Evolutionary conservation across 2,329 filamentous ascomycete genomes (phyloP).

Genomic region (Setomelanomma holmii): DNA sequence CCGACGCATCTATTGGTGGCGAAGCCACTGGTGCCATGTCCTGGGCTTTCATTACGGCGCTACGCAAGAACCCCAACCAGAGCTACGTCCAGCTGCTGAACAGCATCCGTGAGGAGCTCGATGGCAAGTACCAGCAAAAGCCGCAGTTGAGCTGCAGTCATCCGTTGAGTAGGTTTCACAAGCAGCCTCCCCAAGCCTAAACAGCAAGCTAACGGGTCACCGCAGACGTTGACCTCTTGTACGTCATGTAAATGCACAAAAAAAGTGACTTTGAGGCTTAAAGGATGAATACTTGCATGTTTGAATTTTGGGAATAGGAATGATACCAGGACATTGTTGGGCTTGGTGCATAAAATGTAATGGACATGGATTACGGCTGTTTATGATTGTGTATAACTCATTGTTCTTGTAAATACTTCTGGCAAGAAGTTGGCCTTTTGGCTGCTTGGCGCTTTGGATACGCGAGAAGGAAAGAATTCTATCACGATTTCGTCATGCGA

Average conservation of each 20-base stretch:
- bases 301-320: not conserved
- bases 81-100: constrained; percentile 96
- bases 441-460: not conserved
- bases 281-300: not conserved
- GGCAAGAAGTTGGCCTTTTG: not conserved
- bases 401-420: constrained; percentile 9
- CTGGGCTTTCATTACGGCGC: constrained; percentile 89
- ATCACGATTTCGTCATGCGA: too few species aligned
- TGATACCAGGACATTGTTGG: constrained; percentile 5
- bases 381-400: constrained; percentile 12
- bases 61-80: constrained; percentile 93
- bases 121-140: constrained; percentile 89
- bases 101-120: constrained; percentile 88
- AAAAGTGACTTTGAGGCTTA: not conserved
- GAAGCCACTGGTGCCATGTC: constrained; percentile 98
- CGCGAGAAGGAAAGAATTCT: not conserved
- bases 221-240: constrained; percentile 53
- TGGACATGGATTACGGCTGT: constrained; percentile 3
- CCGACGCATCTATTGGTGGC: constrained; percentile 86
- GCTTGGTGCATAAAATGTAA: constrained; percentile 4
- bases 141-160: constrained; percentile 96
- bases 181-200: not conserved
- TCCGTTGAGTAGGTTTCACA: constrained; percentile 74
- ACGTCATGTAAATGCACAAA: constrained; percentile 50
- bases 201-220: constrained; percentile 4